These are phyloP conservation scores for Trametes sanguinea DNA, from an alignment of 768 basidiomycete species.

Conservation along the genomic window DNA sequence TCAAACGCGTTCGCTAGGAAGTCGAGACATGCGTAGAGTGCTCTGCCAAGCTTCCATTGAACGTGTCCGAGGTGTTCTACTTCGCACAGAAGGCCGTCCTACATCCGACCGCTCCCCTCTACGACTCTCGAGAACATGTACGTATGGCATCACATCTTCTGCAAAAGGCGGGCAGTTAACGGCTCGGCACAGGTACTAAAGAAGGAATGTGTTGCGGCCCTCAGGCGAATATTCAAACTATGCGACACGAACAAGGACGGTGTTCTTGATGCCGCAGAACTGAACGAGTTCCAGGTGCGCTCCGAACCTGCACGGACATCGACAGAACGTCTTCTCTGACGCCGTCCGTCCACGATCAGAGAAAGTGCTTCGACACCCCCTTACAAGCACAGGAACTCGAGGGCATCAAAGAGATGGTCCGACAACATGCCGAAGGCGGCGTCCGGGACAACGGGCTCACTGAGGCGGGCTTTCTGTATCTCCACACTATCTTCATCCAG, in stretches of 20 bases:
- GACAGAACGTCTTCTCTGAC: background rate
- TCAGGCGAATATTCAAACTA: constrained; percentile 93
- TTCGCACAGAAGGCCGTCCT: constrained; percentile 98
- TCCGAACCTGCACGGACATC: background rate
- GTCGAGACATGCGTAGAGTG: constrained; percentile 98
- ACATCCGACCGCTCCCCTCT: constrained; percentile 94
- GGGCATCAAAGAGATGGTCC: constrained; percentile 93
- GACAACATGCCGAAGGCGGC: constrained; percentile 72
- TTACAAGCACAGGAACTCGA: constrained; percentile 91
- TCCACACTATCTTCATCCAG: constrained; percentile 97
- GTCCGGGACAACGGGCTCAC: constrained; percentile 83
- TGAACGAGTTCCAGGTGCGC: constrained; percentile 94
- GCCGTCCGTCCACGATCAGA: constrained; percentile 42
- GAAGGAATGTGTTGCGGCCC: constrained; percentile 84
- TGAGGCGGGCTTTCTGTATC: constrained; percentile 89
- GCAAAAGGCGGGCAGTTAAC: constrained; percentile 7
- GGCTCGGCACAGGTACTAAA: constrained; percentile 71
- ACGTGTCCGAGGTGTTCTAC: constrained; percentile 97
- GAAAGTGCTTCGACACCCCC: constrained; percentile 94
- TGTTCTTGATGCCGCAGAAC: constrained; percentile 81
- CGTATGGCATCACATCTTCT: constrained; percentile 29
- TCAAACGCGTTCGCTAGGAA: constrained; percentile 56
- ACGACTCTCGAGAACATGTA: constrained; percentile 95
- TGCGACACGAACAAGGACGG: constrained; percentile 96
- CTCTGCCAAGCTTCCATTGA: constrained; percentile 87